Evolutionary conservation across 306 rosid genomes (phyloP).

Genomic region (Sophora flavescens): DNA sequence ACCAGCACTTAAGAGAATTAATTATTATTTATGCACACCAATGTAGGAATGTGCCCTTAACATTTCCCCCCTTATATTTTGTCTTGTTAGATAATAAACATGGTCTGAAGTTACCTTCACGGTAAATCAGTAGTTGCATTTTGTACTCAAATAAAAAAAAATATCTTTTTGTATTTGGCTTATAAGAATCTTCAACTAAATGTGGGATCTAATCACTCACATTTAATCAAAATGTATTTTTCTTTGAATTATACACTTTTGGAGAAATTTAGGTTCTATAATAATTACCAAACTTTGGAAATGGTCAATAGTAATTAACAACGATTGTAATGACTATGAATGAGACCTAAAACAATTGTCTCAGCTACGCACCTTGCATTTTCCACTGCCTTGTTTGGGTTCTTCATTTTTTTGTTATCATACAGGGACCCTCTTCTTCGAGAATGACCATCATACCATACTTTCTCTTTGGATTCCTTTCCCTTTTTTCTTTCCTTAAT

Average conservation of each 20-base stretch:
- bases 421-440: not conserved
- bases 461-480: not conserved
- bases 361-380: no score
- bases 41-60: not conserved
- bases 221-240: no score
- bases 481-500: not conserved
- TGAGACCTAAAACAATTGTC: no score
- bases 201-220: no score
- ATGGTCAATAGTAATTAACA: no score
- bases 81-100: not conserved
- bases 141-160: not conserved
- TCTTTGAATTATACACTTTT: no score
- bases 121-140: not conserved
- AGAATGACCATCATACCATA: not conserved
- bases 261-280: no score
- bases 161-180: not conserved
- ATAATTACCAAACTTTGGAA: no score
- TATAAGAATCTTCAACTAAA: not conserved
- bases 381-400: no score
- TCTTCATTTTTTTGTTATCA: no score
- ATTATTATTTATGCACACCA: not conserved
- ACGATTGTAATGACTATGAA: no score
- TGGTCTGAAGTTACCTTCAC: not conserved
- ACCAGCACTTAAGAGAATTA: not conserved
- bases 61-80: not conserved